These are phyloP conservation scores for Corynespora cassiicola DNA, from an alignment of 2,329 filamentous ascomycete genomes.

Conservation along the genomic window DNA sequence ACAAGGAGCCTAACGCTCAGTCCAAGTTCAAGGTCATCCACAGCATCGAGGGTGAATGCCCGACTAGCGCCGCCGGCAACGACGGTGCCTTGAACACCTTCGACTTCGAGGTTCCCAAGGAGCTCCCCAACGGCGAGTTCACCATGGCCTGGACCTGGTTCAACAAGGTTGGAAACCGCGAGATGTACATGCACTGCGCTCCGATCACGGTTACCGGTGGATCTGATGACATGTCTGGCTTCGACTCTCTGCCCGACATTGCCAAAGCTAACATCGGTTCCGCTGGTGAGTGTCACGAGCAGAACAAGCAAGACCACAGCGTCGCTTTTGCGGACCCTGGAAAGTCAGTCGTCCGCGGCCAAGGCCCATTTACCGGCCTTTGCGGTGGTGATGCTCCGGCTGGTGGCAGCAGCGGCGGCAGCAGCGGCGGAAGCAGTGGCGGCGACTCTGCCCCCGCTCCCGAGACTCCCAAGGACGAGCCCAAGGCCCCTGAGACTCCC, in stretches of 20 bases:
- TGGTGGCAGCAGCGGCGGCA: too few relatives aligned
- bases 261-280: conserved; percentile 71
- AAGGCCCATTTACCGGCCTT: conserved; percentile 29
- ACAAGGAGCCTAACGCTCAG: conserved; percentile 69
- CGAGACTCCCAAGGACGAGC: too few relatives aligned
- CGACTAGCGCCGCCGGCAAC: too few relatives aligned
- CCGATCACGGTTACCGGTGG: conserved; percentile 68
- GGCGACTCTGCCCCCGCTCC: too few relatives aligned
- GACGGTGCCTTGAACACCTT: conserved; percentile 57
- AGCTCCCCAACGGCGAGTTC: conserved; percentile 76
- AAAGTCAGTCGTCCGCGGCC: conserved; percentile 50
- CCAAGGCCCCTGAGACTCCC: too few relatives aligned
- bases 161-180: conserved; percentile 86
- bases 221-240: conserved; percentile 58
- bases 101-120: conserved; percentile 72
- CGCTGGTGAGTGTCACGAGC: too few relatives aligned
- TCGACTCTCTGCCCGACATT: conserved; percentile 73
- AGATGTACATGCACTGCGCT: conserved; percentile 98
- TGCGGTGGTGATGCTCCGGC: conserved; percentile 25
- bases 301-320: conserved; percentile 63
- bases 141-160: conserved; percentile 91
- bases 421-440: neutral
- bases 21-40: conserved; percentile 88
- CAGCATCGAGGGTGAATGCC: conserved; percentile 85
- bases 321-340: conserved; percentile 70